Evolutionary conservation across 371 early-diverging fungal species (phyloP).

Genomic region (Rhizopus sp.): DNA sequence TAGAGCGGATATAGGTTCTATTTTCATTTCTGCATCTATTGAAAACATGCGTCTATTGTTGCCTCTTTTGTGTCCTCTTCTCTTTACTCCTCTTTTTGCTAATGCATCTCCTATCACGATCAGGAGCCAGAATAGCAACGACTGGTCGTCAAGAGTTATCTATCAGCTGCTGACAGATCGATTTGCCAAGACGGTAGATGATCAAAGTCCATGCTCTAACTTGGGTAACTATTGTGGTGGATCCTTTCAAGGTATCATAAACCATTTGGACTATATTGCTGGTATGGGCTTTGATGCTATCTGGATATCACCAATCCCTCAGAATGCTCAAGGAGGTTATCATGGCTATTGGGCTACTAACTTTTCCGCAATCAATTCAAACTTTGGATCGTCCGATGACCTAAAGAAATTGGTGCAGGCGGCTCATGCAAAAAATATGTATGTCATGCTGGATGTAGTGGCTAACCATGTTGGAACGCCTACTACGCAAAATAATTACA

Average conservation of each 20-base stretch:
- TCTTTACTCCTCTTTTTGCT: neutral
- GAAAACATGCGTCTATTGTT: too few species aligned
- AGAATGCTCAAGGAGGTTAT: constrained; percentile 25
- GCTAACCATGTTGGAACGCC: constrained; percentile 47
- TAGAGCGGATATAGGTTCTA: too few species aligned
- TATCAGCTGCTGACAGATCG: constrained; percentile 52
- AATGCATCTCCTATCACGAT: constrained; percentile 14
- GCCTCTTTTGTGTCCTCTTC: neutral
- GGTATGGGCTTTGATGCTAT: constrained; percentile 49
- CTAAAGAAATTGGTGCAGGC: constrained; percentile 33
- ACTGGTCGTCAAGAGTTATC: constrained; percentile 39
- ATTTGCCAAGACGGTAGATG: constrained; percentile 31
- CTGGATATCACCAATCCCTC: constrained; percentile 47
- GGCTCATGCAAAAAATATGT: constrained; percentile 37
- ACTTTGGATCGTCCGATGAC: constrained; percentile 47
- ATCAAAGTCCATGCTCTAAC: constrained; percentile 20
- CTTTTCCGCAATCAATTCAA: constrained; percentile 31
- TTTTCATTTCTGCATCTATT: too few species aligned
- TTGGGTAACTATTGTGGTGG: constrained; percentile 50
- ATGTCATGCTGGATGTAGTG: constrained; percentile 51
- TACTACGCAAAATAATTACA: constrained; percentile 18
- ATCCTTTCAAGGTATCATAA: constrained; percentile 37
- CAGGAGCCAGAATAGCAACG: constrained; percentile 19
- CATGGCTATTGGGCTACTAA: constrained; percentile 49
- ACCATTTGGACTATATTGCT: constrained; percentile 39